Base-by-base conservation (phyloP, 768 basidiomycete genomes). In the Jaapia argillacea region DNA sequence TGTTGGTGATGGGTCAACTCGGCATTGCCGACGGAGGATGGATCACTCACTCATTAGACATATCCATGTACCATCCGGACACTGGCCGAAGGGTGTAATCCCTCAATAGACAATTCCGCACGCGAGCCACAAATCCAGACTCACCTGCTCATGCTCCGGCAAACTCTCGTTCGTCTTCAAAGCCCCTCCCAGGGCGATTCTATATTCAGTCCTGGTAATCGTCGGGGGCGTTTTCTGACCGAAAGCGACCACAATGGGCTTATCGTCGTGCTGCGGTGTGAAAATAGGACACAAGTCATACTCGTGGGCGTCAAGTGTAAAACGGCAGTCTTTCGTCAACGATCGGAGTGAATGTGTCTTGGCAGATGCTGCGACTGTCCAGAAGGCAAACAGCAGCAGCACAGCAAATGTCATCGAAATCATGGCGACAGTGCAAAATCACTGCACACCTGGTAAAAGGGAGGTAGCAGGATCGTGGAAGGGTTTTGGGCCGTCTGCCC, bases 241-340 rank as follows among this genome's bases (percentile, higher is more conserved):
- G 22, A 26, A 41, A 43, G 45, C 45, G 36, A 60, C 14, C 24
- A 47, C 52, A 18, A 47, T 22, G n/a, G 43, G 44, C 33, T 51
- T 50, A 38, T 51, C 50, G 20, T 42, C 48, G 22, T 47, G 23
- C n/a, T n/a, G n/a, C n/a, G n/a, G n/a, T n/a, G n/a, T n/a, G 24
- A 61, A 35, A 25, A 62, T 40, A 18, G 59, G 59, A 45, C 61
- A 62, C 20, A 62, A 45, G 49, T 59, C 45, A 37, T 58, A 63
- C 27, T 5, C n/a, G 37, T 45, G 37, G 6, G 47, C 46, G 4
- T 47, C 54, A 21, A 58, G 38, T 41, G 38, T 45, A 42, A 61
- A 59, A 21, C 45, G 42, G 48, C 59, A 61, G n/a, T 53, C 47
- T 44, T 51, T 41, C 25, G 38, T 47, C 20, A 58, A 49, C 25